These are phyloP conservation scores for Colletotrichum filicis DNA, from an alignment of 2,329 filamentous ascomycete species.

Conservation along the genomic window DNA sequence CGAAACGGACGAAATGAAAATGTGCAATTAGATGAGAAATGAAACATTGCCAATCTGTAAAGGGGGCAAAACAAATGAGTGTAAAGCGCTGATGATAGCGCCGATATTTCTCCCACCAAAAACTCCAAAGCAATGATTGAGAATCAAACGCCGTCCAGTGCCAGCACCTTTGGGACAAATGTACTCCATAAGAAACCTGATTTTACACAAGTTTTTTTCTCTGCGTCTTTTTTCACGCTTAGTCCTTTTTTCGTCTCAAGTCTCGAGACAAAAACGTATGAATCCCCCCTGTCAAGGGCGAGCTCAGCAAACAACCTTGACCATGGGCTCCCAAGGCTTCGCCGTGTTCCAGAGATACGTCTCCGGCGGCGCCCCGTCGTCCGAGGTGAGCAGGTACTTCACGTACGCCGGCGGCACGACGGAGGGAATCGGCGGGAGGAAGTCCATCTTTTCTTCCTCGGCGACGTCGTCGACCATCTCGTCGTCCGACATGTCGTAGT, in stretches of 20 bases:
- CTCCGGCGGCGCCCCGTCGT: slow-evolving; percentile 45
- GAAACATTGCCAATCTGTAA: neutral
- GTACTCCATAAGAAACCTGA: neutral
- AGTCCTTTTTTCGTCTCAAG: no score
- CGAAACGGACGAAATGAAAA: neutral
- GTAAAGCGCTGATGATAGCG: neutral
- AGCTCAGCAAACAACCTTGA: slow-evolving; percentile 48
- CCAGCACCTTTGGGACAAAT: neutral
- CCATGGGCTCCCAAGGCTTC: slow-evolving; percentile 55
- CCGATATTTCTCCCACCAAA: neutral
- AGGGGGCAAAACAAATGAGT: neutral
- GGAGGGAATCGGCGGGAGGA: slow-evolving; percentile 23
- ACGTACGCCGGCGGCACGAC: slow-evolving; percentile 47
- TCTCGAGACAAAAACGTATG: neutral
- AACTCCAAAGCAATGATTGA: neutral
- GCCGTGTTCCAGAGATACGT: slow-evolving; percentile 55
- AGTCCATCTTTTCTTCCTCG: slow-evolving; percentile 7
- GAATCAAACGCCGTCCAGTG: neutral
- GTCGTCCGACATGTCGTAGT: slow-evolving; percentile 8
- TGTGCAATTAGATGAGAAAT: neutral
- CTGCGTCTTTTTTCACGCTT: neutral
- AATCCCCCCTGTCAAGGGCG: neutral
- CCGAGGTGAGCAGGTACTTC: slow-evolving; percentile 43
- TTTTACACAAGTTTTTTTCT: neutral
- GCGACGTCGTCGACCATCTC: slow-evolving; percentile 10